Base-by-base conservation (phyloP, 257 asterid genomes). In the Rhazya stricta region DNA sequence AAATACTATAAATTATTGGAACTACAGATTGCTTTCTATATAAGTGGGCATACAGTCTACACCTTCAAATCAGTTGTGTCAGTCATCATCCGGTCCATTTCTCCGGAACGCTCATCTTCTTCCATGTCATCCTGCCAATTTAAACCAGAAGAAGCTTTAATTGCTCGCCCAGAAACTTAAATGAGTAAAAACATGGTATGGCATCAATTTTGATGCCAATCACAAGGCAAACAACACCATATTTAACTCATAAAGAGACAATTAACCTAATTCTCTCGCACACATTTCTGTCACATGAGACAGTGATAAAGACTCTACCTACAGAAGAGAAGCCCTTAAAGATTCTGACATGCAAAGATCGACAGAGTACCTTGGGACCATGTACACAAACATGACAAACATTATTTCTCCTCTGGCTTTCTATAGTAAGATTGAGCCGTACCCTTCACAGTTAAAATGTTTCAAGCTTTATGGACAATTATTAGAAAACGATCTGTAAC, bases 61-160 rank as follows among this genome's bases (percentile, higher is more conserved):
- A 83, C 84, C 85, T 83, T 81, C 71, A 82, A 67, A 56, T 76
- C 79, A 56, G 77, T 48, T 63, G 77, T 50, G 42, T 81, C 85
- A 5, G 67, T 37, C 29, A 76, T 36, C 71, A 77, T 62, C 4
- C 79, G 19, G 50, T 78, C 83, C 19, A 43, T 67, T 46, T 81
- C 85, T 74, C 82, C 73, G 12, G 82, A 60, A 19, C 41, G 76
- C 65, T 69, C 79, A 23, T 78, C 85, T 29, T 74, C 77, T 25
- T 73, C 80, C 87, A 84, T 78, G 27, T 67, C 87, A 39, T 81
- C 84, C 87, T 84, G 85, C 62, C 15, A 13, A n/a, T 56, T 74
- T 42, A 36, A 71, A 71, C n/a, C 51, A 60, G 66, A 58, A 63
- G 27, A 23, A 62, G 29, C 42, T 56, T 53, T 2, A 34, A 25